Evolutionary conservation across 2,329 filamentous ascomycete species (phyloP).

Genomic region (Cryphonectria nitschkei): DNA sequence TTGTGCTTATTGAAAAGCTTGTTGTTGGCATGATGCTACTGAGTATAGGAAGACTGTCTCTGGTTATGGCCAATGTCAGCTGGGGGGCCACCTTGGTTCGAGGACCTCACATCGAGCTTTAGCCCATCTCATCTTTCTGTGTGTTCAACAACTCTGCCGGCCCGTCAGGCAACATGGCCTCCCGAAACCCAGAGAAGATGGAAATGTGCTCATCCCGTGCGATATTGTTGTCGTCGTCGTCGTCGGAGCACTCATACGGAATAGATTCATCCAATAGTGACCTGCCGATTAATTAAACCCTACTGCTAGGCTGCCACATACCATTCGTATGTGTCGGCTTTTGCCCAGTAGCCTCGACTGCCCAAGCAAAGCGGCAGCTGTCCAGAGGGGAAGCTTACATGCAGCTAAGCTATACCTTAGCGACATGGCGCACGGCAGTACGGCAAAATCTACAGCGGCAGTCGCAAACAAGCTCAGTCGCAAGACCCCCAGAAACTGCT

Average conservation of each 20-base stretch:
- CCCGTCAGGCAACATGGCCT: neutral
- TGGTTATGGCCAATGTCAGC: neutral
- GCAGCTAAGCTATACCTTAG: neutral
- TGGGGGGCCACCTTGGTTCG: neutral
- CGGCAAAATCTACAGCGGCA: neutral
- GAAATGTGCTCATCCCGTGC: neutral
- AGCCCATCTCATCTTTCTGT: neutral
- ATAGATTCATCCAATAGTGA: neutral
- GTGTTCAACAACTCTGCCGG: neutral
- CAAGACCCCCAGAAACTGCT: constrained; percentile 20
- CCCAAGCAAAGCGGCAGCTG: neutral
- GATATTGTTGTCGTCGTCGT: neutral
- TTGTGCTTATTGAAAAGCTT: neutral
- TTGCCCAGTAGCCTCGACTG: neutral
- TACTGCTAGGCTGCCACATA: neutral
- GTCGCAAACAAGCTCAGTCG: constrained; percentile 20
- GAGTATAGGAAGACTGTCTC: neutral
- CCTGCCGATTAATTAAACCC: neutral
- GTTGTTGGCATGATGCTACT: neutral
- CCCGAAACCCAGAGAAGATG: neutral
- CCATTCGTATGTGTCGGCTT: neutral
- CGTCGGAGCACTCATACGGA: neutral
- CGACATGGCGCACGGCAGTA: neutral
- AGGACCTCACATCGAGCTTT: neutral
- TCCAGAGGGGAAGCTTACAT: neutral